A percentile compares a stretch with the other conserved stretches of the same genome.
Evolutionary conservation across 345 rosid genomes (phyloP).

Genomic region (Salix dunnii): DNA sequence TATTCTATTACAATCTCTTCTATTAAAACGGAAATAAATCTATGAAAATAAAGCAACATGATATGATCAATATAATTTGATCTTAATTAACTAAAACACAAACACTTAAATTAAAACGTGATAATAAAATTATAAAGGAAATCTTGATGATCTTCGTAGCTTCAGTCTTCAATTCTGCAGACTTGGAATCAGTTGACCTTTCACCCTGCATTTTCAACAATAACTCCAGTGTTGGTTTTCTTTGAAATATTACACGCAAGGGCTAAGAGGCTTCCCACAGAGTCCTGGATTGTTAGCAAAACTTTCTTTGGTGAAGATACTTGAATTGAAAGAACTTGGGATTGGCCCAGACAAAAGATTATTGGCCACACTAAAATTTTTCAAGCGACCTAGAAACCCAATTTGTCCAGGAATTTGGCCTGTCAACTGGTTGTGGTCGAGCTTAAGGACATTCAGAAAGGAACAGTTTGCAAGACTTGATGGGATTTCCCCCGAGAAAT

Average conservation of each 20-base stretch:
- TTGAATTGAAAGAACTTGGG: slow-evolving; percentile 22
- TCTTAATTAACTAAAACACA: too few relatives aligned
- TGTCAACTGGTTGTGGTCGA: slow-evolving; percentile 54
- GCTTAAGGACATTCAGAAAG: slow-evolving; percentile 60
- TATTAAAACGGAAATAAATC: too few relatives aligned
- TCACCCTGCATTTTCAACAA: too few relatives aligned
- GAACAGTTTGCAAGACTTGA: slow-evolving; percentile 29
- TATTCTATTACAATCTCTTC: too few relatives aligned
- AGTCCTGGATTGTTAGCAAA: slow-evolving; percentile 54
- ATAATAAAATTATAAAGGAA: too few relatives aligned
- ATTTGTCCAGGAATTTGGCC: slow-evolving; percentile 62
- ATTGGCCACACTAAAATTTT: slow-evolving; percentile 44
- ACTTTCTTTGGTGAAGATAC: not conserved
- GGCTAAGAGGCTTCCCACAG: slow-evolving; percentile 60
- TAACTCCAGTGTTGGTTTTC: slow-evolving; percentile 31
- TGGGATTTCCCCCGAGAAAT: slow-evolving; percentile 69
- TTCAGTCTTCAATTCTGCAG: too few relatives aligned
- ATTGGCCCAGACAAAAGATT: slow-evolving; percentile 63
- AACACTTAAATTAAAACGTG: too few relatives aligned
- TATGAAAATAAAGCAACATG: too few relatives aligned
- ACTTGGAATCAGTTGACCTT: too few relatives aligned
- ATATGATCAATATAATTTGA: too few relatives aligned
- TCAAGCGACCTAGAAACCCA: slow-evolving; percentile 48
- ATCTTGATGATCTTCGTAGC: too few relatives aligned
- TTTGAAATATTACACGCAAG: slow-evolving; percentile 30